Evolutionary conservation across 1,284 basidiomycete species (phyloP).

Genomic region (Entoloma clypeatum): DNA sequence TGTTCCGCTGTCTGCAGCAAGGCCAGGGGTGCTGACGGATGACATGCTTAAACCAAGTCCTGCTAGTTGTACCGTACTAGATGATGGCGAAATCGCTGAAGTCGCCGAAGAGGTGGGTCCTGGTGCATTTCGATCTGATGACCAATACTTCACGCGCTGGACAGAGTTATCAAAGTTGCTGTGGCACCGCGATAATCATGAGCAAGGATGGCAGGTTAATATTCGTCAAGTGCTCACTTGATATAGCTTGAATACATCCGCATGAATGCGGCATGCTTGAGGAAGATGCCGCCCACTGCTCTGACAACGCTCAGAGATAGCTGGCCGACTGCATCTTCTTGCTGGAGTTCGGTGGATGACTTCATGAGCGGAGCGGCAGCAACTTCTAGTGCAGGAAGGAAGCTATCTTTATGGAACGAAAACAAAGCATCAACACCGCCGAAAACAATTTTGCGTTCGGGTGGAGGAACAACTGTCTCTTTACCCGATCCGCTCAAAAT

Average conservation of each 20-base stretch:
- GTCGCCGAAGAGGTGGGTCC: slow-evolving; percentile 36
- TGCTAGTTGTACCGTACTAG: slow-evolving; percentile 59
- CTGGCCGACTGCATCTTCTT: slow-evolving; percentile 67
- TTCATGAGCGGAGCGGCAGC: slow-evolving; percentile 69
- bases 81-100: slow-evolving; percentile 52
- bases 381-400: slow-evolving; percentile 83
- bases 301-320: slow-evolving; percentile 75
- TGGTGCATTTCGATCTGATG: slow-evolving; percentile 46
- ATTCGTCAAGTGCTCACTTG: slow-evolving; percentile 58
- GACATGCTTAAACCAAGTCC: slow-evolving; percentile 59
- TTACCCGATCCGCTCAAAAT: slow-evolving; percentile 67
- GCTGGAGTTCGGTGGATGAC: slow-evolving; percentile 39
- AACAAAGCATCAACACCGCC: slow-evolving; percentile 88
- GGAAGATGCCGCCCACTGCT: slow-evolving; percentile 85
- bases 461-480: slow-evolving; percentile 82
- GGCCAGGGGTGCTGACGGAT: slow-evolving; percentile 46
- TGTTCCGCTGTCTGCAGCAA: slow-evolving; percentile 37
- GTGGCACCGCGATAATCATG: slow-evolving; percentile 10
- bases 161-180: slow-evolving; percentile 93
- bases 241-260: slow-evolving; percentile 97
- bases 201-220: slow-evolving; percentile 12
- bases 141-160: slow-evolving; percentile 83
- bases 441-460: slow-evolving; percentile 92
- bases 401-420: slow-evolving; percentile 89
- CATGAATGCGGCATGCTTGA: slow-evolving; percentile 93